Evolutionary conservation across 2,329 filamentous ascomycete species (phyloP).

Genomic region (Fusarium sp.): DNA sequence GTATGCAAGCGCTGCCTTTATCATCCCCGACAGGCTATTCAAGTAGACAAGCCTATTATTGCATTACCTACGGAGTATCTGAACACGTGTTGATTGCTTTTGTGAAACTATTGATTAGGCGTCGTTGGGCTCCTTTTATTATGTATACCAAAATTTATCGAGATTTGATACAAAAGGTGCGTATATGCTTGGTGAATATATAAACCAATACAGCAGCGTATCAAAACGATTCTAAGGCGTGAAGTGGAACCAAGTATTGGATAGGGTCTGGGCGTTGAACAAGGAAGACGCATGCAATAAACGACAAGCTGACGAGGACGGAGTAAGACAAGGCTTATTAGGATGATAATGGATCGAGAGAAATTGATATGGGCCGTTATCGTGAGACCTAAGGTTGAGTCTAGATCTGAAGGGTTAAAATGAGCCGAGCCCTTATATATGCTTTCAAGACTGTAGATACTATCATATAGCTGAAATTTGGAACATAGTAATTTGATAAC

Average conservation of each 20-base stretch:
- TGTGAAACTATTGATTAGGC: slow-evolving; percentile 1
- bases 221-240: slow-evolving; percentile 21
- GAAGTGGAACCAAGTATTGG: slow-evolving; percentile 18
- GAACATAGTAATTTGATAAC: background rate
- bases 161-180: slow-evolving; percentile 8
- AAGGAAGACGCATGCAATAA: slow-evolving; percentile 30
- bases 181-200: background rate
- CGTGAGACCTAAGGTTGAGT: slow-evolving; percentile 3
- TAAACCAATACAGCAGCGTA: background rate
- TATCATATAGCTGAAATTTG: background rate
- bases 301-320: slow-evolving; percentile 17
- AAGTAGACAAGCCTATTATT: background rate
- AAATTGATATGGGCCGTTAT: slow-evolving; percentile 14
- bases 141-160: background rate
- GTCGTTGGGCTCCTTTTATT: slow-evolving; percentile 3
- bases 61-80: too few species aligned
- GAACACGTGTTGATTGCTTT: slow-evolving; percentile 4
- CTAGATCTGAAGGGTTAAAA: background rate
- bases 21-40: background rate
- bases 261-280: slow-evolving; percentile 25
- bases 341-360: background rate
- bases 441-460: background rate
- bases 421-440: background rate
- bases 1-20: slow-evolving; percentile 10
- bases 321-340: slow-evolving; percentile 25